Base-by-base conservation (phyloP, 2,329 filamentous ascomycete species). In the Monilinia aucupariae region DNA sequence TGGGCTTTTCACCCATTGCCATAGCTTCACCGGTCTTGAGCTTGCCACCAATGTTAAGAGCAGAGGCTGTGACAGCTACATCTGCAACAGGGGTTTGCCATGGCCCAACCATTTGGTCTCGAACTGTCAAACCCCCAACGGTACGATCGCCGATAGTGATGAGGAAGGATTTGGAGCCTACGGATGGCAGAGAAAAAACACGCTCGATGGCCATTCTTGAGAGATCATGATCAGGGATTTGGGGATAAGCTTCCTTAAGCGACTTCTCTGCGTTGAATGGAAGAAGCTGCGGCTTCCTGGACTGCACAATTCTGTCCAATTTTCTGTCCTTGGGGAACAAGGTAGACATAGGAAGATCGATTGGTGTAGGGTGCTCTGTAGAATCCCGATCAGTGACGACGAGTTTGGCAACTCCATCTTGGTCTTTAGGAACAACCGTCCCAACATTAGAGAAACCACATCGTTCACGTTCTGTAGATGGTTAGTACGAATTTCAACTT, bases 61-160 rank as follows among this genome's bases (percentile, higher is more conserved):
- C 89, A 0, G 91, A 93, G 0, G 90, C 86, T 27, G 93, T 97
- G 30, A 97, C 93, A 3, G 92, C 93, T 54, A 96, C 92, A 75
- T 99, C 92, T 4, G 94, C 88, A 17, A 97, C 92, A 3, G 94
- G 94, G 15, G 88, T 90, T 75, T 97, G 94, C 93, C 93, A 97
- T 58, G 90, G 91, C 1, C 94, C 94, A 61, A 97, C 93, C 85
- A 97, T 92, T 76, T 97, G 94, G 73, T 97, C 94, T 67, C 92
- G 85, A 12, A 89, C 86, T 9, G 91, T 92, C 64, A 97, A 81
- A 58, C 93, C 94, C 68, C 93, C 93, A 37, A 97, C 92, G 34
- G 89, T 91, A 66, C 94, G 85, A 75, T 97, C 94, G 56, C 90
- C 92, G 68, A 97, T 99, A 1, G 94, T 97, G 72, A 99, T 97